Percentiles rank a stretch among this genome's conserved stretches.
These are phyloP conservation scores for Orbilia oligospora DNA, from an alignment of 2,329 filamentous ascomycete genomes.

Conservation along the genomic window DNA sequence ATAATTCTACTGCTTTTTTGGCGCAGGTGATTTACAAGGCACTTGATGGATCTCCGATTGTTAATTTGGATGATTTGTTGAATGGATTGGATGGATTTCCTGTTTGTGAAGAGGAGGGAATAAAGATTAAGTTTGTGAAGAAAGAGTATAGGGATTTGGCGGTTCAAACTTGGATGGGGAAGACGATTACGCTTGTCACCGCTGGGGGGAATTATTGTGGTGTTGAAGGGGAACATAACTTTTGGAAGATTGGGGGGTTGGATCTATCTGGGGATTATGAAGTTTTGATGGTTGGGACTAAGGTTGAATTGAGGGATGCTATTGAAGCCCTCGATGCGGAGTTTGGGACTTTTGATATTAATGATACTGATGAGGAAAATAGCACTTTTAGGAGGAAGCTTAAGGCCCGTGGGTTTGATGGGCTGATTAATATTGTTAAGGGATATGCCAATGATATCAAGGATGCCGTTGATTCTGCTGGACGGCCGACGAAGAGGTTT, in stretches of 20 bases:
- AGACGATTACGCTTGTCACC: conserved; percentile 24
- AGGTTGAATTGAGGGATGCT: conserved; percentile 17
- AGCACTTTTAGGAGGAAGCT: conserved; percentile 11
- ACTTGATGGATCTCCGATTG: conserved; percentile 4
- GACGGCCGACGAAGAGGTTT: background rate
- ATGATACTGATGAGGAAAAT: background rate
- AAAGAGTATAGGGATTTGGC: conserved; percentile 17
- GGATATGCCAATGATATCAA: conserved; percentile 17
- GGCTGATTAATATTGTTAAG: background rate
- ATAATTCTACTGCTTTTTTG: conserved; percentile 23
- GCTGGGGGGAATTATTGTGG: conserved; percentile 43
- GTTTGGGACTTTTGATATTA: conserved; percentile 43
- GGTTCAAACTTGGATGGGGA: conserved; percentile 8
- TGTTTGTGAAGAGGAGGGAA: conserved; percentile 10
- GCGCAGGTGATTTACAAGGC: conserved; percentile 26
- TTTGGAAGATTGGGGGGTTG: conserved; percentile 12
- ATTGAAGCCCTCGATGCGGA: conserved; percentile 10
- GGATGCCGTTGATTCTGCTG: background rate
- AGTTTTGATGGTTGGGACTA: background rate
- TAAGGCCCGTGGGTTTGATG: background rate
- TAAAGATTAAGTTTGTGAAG: conserved; percentile 24
- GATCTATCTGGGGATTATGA: background rate
- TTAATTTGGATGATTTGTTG: conserved; percentile 41
- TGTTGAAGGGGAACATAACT: conserved; percentile 35
- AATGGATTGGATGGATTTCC: conserved; percentile 37